Evolutionary conservation across 2,329 filamentous ascomycete genomes (phyloP).

Genomic region (Thielaviopsis euricoi): DNA sequence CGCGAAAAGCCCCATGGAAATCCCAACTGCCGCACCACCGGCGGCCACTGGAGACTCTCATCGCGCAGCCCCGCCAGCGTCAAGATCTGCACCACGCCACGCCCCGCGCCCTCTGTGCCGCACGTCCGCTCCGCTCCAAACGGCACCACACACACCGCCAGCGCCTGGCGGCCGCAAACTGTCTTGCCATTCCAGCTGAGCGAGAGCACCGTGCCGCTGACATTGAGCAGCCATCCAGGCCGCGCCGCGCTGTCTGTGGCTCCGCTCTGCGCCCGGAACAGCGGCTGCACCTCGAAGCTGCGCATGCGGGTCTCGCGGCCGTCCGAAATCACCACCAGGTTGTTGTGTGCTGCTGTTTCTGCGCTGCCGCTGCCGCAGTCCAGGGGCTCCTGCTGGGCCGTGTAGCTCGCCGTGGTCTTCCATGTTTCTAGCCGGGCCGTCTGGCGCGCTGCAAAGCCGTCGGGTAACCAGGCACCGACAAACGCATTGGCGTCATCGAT

Average conservation of each 20-base stretch:
- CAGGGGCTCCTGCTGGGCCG: not conserved
- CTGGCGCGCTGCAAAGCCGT: slow-evolving; percentile 12
- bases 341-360: slow-evolving; percentile 18
- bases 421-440: slow-evolving; percentile 5
- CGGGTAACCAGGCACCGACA: slow-evolving; percentile 13
- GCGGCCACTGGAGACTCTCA: slow-evolving; percentile 18
- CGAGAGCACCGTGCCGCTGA: slow-evolving; percentile 33
- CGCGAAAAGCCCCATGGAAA: slow-evolving; percentile 33
- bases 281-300: slow-evolving; percentile 14
- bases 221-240: slow-evolving; percentile 37
- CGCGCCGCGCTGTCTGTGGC: slow-evolving; percentile 14
- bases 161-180: slow-evolving; percentile 23
- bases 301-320: slow-evolving; percentile 17
- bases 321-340: slow-evolving; percentile 18
- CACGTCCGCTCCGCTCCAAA: slow-evolving; percentile 22
- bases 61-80: slow-evolving; percentile 23
- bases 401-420: not conserved
- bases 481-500: not conserved
- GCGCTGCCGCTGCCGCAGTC: slow-evolving; percentile 18
- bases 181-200: slow-evolving; percentile 35
- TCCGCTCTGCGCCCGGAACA: slow-evolving; percentile 12
- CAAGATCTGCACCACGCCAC: slow-evolving; percentile 37
- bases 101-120: slow-evolving; percentile 20
- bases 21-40: slow-evolving; percentile 28
- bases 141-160: slow-evolving; percentile 35